phyloP scores from a whole-genome alignment of 805 yeast species.

The Suhomyces prunicola region DNA sequence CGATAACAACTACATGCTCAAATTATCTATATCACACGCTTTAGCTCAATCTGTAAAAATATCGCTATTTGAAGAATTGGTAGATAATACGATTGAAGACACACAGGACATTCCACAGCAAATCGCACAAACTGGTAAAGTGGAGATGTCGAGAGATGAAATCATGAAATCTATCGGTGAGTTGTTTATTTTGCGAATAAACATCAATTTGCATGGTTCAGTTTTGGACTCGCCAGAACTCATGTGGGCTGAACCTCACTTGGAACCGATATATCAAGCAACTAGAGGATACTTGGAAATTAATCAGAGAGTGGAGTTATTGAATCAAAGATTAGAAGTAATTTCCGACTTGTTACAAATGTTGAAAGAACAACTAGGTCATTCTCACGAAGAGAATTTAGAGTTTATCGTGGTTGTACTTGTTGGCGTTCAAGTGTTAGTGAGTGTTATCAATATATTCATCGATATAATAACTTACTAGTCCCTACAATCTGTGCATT shows the following conservation, averaged over 20 bases:
- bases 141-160: constrained; percentile 88
- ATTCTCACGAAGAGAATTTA: constrained; percentile 84
- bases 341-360: constrained; percentile 89
- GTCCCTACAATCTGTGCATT: background rate
- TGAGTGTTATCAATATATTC: constrained; percentile 77
- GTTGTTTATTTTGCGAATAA: constrained; percentile 79
- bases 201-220: constrained; percentile 79
- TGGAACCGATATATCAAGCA: constrained; percentile 97
- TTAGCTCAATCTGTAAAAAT: constrained; percentile 94
- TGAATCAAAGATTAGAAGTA: constrained; percentile 91
- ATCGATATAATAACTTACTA: constrained; percentile 47
- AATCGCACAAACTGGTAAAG: constrained; percentile 91
- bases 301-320: constrained; percentile 84
- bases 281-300: constrained; percentile 94
- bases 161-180: constrained; percentile 98
- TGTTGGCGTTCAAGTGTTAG: constrained; percentile 89
- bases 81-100: constrained; percentile 94
- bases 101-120: constrained; percentile 97
- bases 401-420: constrained; percentile 88
- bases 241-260: constrained; percentile 98
- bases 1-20: constrained; percentile 85
- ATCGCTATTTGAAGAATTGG: constrained; percentile 91
- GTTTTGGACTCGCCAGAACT: constrained; percentile 95
- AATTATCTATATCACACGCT: constrained; percentile 91
- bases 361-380: constrained; percentile 96